Percentiles rank a stretch among this genome's conserved stretches.
These are phyloP conservation scores for Oryza coarctata DNA, from an alignment of 176 grass and related monocot genomes.

Conservation along the genomic window DNA sequence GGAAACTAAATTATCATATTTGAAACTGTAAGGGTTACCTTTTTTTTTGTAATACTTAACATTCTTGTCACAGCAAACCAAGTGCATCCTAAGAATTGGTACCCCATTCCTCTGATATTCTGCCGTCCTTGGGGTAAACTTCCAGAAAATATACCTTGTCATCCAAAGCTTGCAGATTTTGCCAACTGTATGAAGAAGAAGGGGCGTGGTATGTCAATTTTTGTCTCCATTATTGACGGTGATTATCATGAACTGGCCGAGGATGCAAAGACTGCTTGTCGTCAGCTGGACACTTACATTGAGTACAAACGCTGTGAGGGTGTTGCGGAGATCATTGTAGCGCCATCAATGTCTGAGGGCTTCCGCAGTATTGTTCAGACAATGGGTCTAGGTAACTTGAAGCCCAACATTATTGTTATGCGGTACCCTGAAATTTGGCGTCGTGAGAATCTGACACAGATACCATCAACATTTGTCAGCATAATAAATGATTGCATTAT, in stretches of 20 bases:
- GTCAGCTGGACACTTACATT: constrained; percentile 81
- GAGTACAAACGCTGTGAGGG: constrained; percentile 95
- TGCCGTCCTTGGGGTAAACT: constrained; percentile 99
- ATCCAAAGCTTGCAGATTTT: constrained; percentile 98
- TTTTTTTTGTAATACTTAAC: constrained; percentile 23
- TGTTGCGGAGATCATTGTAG: constrained; percentile 91
- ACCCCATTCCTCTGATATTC: constrained; percentile 94
- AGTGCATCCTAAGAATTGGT: constrained; percentile 99
- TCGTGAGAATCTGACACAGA: constrained; percentile 81
- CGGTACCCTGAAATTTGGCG: constrained; percentile 98
- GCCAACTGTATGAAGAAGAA: constrained; percentile 99
- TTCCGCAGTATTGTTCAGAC: constrained; percentile 92
- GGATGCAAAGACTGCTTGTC: constrained; percentile 86
- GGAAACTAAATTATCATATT: constrained; percentile 25
- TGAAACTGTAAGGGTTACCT: background rate
- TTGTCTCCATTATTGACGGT: constrained; percentile 88
- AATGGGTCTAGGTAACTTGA: constrained; percentile 96
- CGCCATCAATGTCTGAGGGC: constrained; percentile 87
- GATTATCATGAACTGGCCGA: constrained; percentile 93
- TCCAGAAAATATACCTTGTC: constrained; percentile 94
- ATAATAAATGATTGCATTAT: constrained; percentile 99
- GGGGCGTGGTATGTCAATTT: constrained; percentile 96
- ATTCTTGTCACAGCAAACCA: constrained; percentile 71
- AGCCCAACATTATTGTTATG: constrained; percentile 97
- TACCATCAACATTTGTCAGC: constrained; percentile 92